Conservation (phyloP, 352 stramenopile genomes). For the Phytopythium chamaehyphon region DNA sequence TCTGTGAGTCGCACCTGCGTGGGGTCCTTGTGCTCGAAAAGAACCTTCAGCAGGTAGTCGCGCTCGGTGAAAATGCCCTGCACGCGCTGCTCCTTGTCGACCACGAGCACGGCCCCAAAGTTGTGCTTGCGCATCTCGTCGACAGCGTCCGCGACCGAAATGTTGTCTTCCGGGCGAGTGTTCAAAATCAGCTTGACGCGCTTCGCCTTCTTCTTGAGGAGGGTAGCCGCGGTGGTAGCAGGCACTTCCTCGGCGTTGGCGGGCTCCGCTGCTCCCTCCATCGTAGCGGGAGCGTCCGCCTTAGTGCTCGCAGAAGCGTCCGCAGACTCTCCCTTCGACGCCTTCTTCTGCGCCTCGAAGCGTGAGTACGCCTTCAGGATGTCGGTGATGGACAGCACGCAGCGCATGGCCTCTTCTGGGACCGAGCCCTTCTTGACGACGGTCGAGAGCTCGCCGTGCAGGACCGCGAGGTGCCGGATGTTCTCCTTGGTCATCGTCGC, state of each 20-base stretch:
- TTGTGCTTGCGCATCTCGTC: constrained; percentile 74
- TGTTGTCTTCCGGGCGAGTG: constrained; percentile 72
- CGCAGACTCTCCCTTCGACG: neutral
- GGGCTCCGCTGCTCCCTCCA: neutral
- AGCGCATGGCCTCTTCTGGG: constrained; percentile 80
- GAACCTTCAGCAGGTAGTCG: constrained; percentile 79
- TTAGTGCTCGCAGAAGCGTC: neutral
- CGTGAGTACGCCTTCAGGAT: constrained; percentile 74
- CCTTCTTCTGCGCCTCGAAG: constrained; percentile 60
- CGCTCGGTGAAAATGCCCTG: constrained; percentile 83
- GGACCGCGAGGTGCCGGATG: constrained; percentile 78
- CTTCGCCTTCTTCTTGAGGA: constrained; percentile 85
- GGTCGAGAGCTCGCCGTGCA: constrained; percentile 70
- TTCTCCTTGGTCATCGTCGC: constrained; percentile 88
- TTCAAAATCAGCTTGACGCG: constrained; percentile 79
- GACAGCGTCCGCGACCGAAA: constrained; percentile 69
- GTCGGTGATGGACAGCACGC: constrained; percentile 83
- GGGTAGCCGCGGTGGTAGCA: constrained; percentile 50
- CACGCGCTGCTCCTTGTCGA: constrained; percentile 82
- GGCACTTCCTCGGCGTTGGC: constrained; percentile 11
- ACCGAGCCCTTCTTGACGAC: constrained; percentile 71
- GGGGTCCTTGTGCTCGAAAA: constrained; percentile 68
- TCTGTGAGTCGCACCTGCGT: constrained; percentile 49
- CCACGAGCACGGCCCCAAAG: constrained; percentile 78
- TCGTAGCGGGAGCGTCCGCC: neutral